phyloP scores from a whole-genome alignment of 441 rosid species.

The Pelargonium australe region DNA sequence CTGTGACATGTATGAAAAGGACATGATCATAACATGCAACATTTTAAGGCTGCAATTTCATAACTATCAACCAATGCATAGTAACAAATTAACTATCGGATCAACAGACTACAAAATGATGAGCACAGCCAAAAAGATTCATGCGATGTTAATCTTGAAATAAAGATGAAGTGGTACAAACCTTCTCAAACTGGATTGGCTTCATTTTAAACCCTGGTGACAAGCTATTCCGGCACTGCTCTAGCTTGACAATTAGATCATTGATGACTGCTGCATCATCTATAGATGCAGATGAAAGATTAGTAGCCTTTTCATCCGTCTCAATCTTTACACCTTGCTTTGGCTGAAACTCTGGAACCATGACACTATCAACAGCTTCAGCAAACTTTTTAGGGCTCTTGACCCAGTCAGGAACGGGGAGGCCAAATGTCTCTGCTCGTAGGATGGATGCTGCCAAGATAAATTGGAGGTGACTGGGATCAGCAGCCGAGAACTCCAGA shows the following conservation, averaged over 20 bases:
- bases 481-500: conserved; percentile 60
- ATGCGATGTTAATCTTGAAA: conserved; percentile 1
- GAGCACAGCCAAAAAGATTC: background rate
- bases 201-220: conserved; percentile 66
- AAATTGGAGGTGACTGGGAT: conserved; percentile 60
- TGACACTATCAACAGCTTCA: conserved; percentile 60
- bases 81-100: background rate
- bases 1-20: background rate
- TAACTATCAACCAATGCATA: background rate
- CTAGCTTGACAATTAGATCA: conserved; percentile 54
- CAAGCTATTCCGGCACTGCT: conserved; percentile 46
- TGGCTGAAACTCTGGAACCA: conserved; percentile 86
- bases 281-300: conserved; percentile 45
- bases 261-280: conserved; percentile 71
- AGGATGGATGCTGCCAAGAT: conserved; percentile 63
- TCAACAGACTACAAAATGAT: conserved; percentile 1
- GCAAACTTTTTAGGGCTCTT: conserved; percentile 48
- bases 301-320: conserved; percentile 84
- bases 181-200: conserved; percentile 92
- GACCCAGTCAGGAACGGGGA: conserved; percentile 68
- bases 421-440: conserved; percentile 80
- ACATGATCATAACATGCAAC: background rate
- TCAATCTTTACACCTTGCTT: conserved; percentile 66
- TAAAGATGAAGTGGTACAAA: conserved; percentile 14
- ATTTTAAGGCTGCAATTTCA: background rate